Evolutionary conservation across 2,329 filamentous ascomycete species (phyloP).

Genomic region (Ophiostoma australiae): DNA sequence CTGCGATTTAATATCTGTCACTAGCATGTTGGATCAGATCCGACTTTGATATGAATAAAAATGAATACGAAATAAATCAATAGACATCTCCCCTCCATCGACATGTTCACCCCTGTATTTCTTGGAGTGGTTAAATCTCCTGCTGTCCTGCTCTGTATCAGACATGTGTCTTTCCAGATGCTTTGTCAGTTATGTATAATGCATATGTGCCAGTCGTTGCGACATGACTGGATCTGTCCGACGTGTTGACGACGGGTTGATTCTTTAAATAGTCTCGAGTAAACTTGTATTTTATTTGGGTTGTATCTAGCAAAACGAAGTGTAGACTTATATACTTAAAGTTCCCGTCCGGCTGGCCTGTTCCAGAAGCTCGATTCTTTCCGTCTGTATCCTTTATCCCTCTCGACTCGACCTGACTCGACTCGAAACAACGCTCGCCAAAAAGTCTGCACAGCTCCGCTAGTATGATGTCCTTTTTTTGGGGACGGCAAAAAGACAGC

Average conservation of each 20-base stretch:
- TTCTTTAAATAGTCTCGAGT: background rate
- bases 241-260: background rate
- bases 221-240: background rate
- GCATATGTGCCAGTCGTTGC: background rate
- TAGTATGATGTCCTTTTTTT: background rate
- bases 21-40: background rate
- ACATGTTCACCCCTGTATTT: conserved; percentile 6
- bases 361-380: conserved; percentile 4
- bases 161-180: background rate
- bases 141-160: background rate
- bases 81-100: background rate
- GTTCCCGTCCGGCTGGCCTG: background rate
- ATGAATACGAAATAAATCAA: background rate
- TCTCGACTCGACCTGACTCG: conserved; percentile 8
- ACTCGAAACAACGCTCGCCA: no score
- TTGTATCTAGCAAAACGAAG: background rate
- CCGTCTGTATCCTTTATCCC: background rate
- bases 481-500: background rate
- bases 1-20: background rate
- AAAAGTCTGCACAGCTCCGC: background rate
- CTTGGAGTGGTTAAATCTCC: conserved; percentile 12
- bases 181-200: conserved; percentile 21
- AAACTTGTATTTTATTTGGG: background rate
- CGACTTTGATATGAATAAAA: background rate
- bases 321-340: background rate